A percentile compares a stretch with the other conserved stretches of the same genome.
These are phyloP conservation scores for Aphanomyces stellatus DNA, from an alignment of 352 stramenopile species.

Conservation along the genomic window DNA sequence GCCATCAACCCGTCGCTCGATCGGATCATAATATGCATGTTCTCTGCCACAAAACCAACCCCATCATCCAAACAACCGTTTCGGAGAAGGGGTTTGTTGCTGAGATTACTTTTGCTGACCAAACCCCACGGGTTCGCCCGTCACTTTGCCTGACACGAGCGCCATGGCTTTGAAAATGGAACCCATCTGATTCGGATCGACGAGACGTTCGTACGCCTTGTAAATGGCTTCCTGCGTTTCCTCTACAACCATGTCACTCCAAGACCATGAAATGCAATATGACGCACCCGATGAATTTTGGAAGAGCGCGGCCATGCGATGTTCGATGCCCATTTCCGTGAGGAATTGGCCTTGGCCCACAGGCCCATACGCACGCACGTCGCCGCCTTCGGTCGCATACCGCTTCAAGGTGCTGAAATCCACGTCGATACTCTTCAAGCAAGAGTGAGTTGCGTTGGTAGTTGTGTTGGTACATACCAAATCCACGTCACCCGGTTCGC, in stretches of 20 bases:
- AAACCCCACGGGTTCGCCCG: constrained; percentile 9
- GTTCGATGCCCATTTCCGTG: constrained; percentile 91
- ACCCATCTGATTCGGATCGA: constrained; percentile 89
- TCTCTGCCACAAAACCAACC: background rate
- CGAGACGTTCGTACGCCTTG: constrained; percentile 87
- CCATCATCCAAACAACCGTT: background rate
- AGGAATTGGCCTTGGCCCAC: constrained; percentile 90
- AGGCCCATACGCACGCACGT: constrained; percentile 75
- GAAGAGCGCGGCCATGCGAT: constrained; percentile 85
- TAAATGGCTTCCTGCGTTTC: constrained; percentile 86
- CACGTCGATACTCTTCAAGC: constrained; percentile 63
- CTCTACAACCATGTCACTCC: constrained; percentile 37
- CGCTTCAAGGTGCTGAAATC: constrained; percentile 79
- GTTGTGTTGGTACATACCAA: constrained; percentile 31
- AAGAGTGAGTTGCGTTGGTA: background rate
- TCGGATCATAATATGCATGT: too few relatives aligned
- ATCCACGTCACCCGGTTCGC: constrained; percentile 89
- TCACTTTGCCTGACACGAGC: constrained; percentile 33
- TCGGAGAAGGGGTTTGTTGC: background rate
- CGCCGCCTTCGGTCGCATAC: constrained; percentile 44
- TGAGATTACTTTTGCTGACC: background rate
- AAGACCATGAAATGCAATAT: too few relatives aligned
- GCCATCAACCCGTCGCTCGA: too few relatives aligned
- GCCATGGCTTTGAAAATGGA: constrained; percentile 92
- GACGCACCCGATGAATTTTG: constrained; percentile 68